Base-by-base conservation (phyloP, 2,329 filamentous ascomycete species). In the Xylaria sp. region DNA sequence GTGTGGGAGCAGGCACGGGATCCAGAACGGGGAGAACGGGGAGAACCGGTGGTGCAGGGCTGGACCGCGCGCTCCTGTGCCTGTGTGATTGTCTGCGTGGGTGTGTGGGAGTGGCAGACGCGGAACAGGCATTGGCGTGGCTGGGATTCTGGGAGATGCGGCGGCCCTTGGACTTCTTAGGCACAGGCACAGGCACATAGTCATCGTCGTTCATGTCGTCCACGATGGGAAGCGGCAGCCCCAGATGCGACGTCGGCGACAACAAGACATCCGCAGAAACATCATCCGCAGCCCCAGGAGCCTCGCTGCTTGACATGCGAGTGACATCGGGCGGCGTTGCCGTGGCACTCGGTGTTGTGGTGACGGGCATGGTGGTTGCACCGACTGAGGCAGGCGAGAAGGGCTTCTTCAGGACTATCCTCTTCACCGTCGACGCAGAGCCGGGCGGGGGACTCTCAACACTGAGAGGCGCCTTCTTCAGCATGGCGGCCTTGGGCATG, bases 401-500 rank as follows among this genome's bases (percentile, higher is more conserved):
- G 18, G 75, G 66, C 60, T 78, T 78, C 69, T 79, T 79, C 60
- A 79, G 40, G 1, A 78, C 75, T 50, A 78, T 79, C 55, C 74
- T 73, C 69, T 74, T 78, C 32, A 76, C 74, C 1, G 69, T 67
- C 47, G 73, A 66, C 23, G 70, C 66, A 13, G 69, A 66, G 18
- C 47, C 32, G 10, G 65, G 58, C 47, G 60, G 62, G 0, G 69
- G 48, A 10, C 61, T 60, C 5, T 82, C 84, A 44, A 80, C 73
- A 66, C 73, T 77, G 58, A 75, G 73, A 65, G 74, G 79, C 64
- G 77, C 78, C 75, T 82, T 84, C 81, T 89, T 88, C 72, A 90
- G 83, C 77, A 88, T 86, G 57, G 86, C 81, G 25, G 85, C 86
- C 80, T 87, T 88, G 13, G 94, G 94, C 73, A 90, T 84, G 63